A percentile compares a stretch with the other conserved stretches of the same genome.
These are phyloP conservation scores for Orychophragmus violaceus DNA, from an alignment of 345 rosid species.

Conservation along the genomic window DNA sequence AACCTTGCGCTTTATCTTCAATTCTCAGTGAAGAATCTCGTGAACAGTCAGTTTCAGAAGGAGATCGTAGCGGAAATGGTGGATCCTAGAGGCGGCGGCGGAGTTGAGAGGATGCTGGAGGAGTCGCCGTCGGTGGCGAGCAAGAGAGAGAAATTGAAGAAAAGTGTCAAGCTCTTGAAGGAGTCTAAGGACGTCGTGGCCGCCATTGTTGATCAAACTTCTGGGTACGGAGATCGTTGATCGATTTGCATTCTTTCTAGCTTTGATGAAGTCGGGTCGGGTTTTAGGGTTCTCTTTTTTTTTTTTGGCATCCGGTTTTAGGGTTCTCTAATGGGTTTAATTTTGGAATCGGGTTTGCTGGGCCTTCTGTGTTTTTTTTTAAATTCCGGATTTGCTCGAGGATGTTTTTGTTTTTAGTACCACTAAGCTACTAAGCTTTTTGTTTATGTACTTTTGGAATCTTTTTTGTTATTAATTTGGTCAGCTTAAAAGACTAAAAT, in stretches of 20 bases:
- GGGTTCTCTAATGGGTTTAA: neutral
- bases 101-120: conserved; percentile 24
- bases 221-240: neutral
- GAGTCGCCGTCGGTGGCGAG: conserved; percentile 26
- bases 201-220: neutral
- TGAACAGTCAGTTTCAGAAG: neutral
- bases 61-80: conserved; percentile 20
- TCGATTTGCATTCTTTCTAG: neutral
- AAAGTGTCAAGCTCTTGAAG: conserved; percentile 19
- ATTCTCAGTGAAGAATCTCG: conserved; percentile 16
- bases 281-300: neutral
- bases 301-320: too few species aligned
- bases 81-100: neutral
- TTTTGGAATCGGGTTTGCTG: neutral
- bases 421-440: too few species aligned
- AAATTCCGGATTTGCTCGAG: too few species aligned
- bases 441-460: too few species aligned
- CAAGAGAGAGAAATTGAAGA: conserved; percentile 33
- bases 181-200: conserved; percentile 31
- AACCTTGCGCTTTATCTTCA: conserved; percentile 27
- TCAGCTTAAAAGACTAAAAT: too few species aligned
- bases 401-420: too few species aligned
- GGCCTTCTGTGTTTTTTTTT: neutral
- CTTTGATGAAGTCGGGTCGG: neutral
- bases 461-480: too few species aligned